phyloP scores from a whole-genome alignment of 306 rosid species.

The Begonia loranthoides region DNA sequence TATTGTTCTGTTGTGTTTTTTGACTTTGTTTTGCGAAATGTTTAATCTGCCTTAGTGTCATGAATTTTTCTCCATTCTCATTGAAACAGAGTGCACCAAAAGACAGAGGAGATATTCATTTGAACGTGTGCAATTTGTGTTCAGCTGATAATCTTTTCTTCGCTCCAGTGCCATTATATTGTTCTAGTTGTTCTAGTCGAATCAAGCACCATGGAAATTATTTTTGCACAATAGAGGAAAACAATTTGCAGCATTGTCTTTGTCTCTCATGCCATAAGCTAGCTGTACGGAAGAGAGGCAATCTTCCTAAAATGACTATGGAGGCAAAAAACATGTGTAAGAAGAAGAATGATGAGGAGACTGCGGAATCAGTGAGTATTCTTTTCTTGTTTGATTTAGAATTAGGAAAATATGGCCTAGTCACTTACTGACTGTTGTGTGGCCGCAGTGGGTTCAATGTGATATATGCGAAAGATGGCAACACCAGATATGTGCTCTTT shows the following conservation, averaged over 20 bases:
- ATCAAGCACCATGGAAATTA: constrained; percentile 21
- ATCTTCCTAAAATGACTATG: constrained; percentile 21
- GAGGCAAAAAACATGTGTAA: constrained; percentile 21
- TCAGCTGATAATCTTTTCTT: constrained; percentile 15
- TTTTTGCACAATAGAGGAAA: constrained; percentile 15
- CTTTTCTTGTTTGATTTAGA: background rate
- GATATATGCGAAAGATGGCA: constrained; percentile 48
- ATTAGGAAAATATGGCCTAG: background rate
- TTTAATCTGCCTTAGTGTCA: background rate
- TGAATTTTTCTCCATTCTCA: background rate
- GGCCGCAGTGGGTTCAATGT: constrained; percentile 51
- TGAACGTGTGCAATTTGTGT: constrained; percentile 35
- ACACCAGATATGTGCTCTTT: constrained; percentile 65
- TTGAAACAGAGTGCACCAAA: background rate
- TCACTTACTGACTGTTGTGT: constrained; percentile 1
- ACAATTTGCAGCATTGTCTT: constrained; percentile 16
- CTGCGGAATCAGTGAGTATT: constrained; percentile 32
- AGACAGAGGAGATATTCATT: constrained; percentile 24
- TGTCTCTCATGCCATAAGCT: constrained; percentile 28
- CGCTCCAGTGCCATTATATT: constrained; percentile 22
- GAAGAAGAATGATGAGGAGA: constrained; percentile 18
- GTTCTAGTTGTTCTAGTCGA: constrained; percentile 20
- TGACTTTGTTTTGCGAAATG: background rate
- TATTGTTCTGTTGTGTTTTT: background rate
- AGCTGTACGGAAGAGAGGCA: constrained; percentile 21